A percentile compares a stretch with the other conserved stretches of the same genome.
Evolutionary conservation across 306 rosid genomes (phyloP).

Genomic region (Fragaria nilgerrensis): DNA sequence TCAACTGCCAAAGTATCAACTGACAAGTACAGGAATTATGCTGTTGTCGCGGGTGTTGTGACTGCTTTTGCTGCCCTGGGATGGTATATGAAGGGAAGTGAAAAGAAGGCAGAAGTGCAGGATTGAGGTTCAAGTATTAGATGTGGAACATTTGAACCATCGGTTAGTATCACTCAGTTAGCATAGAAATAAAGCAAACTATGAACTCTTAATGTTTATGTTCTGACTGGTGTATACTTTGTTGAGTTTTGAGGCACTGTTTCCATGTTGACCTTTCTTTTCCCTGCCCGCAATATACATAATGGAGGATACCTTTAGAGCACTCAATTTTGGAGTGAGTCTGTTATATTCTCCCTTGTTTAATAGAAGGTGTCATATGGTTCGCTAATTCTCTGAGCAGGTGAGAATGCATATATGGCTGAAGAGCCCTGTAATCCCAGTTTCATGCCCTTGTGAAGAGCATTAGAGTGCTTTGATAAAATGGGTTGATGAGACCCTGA

Average conservation of each 20-base stretch:
- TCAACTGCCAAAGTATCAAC: constrained; percentile 64
- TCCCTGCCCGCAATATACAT: neutral
- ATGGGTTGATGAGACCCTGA: neutral
- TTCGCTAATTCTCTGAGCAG: neutral
- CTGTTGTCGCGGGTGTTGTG: constrained; percentile 73
- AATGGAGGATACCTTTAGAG: neutral
- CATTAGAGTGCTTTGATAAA: neutral
- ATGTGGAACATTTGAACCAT: constrained; percentile 2
- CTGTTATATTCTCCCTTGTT: neutral
- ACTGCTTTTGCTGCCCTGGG: constrained; percentile 63
- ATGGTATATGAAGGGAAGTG: constrained; percentile 78
- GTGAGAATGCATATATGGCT: neutral
- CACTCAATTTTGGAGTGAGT: neutral
- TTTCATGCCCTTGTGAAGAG: neutral
- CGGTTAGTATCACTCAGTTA: neutral
- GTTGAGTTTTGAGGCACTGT: constrained; percentile 8
- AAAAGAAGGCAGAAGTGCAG: constrained; percentile 84
- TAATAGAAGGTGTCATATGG: neutral
- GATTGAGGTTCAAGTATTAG: constrained; percentile 46
- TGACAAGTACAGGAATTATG: constrained; percentile 84
- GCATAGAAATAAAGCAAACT: constrained; percentile 6
- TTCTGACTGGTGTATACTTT: neutral
- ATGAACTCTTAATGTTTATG: neutral
- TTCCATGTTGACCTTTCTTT: neutral
- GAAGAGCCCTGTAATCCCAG: neutral